A percentile compares a stretch with the other conserved stretches of the same genome.
Conservation (phyloP, 2,329 filamentous ascomycete species). For the Aspergillus persii region DNA sequence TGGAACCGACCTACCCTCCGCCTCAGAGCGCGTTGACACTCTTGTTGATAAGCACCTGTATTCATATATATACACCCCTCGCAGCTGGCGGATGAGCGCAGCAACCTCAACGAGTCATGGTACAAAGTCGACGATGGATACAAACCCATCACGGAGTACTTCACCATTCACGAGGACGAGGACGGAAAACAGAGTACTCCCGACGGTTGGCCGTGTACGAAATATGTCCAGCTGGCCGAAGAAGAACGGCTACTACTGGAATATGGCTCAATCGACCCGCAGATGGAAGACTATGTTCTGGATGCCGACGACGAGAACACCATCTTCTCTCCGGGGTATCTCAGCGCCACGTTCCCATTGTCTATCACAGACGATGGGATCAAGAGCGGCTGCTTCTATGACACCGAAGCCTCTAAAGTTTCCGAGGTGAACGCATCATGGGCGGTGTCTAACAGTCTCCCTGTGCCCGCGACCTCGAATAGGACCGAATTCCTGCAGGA, state of each 20-base stretch:
- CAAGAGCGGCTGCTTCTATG: constrained; percentile 55
- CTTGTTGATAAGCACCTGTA: constrained; percentile 50
- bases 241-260: constrained; percentile 55
- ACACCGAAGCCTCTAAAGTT: constrained; percentile 40
- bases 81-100: constrained; percentile 51
- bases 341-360: constrained; percentile 40
- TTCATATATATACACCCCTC: constrained; percentile 53
- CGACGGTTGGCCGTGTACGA: constrained; percentile 64
- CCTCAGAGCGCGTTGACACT: constrained; percentile 46
- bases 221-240: constrained; percentile 55
- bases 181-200: constrained; percentile 47
- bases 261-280: constrained; percentile 57
- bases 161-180: constrained; percentile 39
- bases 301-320: constrained; percentile 43
- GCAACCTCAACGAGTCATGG: constrained; percentile 60
- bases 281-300: constrained; percentile 55
- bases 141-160: constrained; percentile 54
- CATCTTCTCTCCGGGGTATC: constrained; percentile 52
- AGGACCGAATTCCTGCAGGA: constrained; percentile 26
- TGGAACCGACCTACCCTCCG: constrained; percentile 45
- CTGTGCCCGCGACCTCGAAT: constrained; percentile 26
- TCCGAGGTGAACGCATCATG: constrained; percentile 54
- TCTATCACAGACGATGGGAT: constrained; percentile 42
- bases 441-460: constrained; percentile 39
- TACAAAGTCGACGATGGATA: constrained; percentile 44